phyloP scores from a whole-genome alignment of 148 eudicot genomes.

The Rhododendron williamsianum region DNA sequence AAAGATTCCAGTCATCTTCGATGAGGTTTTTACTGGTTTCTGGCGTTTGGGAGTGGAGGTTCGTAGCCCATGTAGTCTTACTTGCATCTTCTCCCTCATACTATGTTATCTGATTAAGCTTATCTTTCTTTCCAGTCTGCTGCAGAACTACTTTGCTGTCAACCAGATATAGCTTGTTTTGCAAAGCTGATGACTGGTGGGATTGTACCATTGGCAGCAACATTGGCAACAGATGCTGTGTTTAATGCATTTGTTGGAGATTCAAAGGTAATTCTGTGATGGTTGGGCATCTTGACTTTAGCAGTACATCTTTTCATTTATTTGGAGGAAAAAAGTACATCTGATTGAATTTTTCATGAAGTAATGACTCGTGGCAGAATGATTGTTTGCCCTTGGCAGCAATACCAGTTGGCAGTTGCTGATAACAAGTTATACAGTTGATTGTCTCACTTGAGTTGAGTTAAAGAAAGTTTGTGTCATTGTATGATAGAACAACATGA shows the following conservation, averaged over 20 bases:
- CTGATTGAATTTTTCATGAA: neutral
- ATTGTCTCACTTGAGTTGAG: neutral
- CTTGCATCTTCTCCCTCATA: neutral
- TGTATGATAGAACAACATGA: neutral
- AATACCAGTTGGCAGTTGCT: neutral
- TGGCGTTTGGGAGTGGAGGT: slow-evolving; percentile 99
- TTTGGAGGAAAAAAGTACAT: neutral
- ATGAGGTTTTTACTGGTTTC: slow-evolving; percentile 96
- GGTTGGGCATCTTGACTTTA: neutral
- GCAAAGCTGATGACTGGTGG: slow-evolving; percentile 98
- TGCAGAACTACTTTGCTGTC: slow-evolving; percentile 72
- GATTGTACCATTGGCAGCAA: slow-evolving; percentile 85
- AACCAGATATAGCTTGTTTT: slow-evolving; percentile 91
- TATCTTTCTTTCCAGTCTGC: slow-evolving; percentile 62
- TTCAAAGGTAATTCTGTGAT: slow-evolving; percentile 56
- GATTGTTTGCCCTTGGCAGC: neutral
- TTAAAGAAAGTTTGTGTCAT: neutral
- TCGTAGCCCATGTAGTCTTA: slow-evolving; percentile 18
- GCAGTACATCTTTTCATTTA: neutral
- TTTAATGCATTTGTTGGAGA: slow-evolving; percentile 73
- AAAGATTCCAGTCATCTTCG: slow-evolving; percentile 91
- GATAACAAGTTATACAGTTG: neutral
- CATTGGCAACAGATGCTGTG: slow-evolving; percentile 74
- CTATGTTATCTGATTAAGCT: slow-evolving; percentile 4
- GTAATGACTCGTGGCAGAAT: neutral